Conservation (phyloP, 2,329 filamentous ascomycete species). For the Aotearoamyces nothofagi region DNA sequence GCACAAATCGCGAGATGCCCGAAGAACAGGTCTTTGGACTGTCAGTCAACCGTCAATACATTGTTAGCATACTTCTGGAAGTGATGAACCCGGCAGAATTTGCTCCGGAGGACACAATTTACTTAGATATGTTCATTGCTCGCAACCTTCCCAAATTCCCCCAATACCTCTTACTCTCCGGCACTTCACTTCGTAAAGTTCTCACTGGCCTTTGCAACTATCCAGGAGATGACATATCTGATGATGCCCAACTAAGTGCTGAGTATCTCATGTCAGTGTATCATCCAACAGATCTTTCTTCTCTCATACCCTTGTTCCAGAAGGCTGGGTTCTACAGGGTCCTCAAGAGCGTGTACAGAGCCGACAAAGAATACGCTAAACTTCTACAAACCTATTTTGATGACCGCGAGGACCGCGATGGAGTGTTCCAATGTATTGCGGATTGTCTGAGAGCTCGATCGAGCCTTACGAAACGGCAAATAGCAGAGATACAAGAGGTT, state of each 20-base stretch:
- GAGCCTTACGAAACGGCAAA: slow-evolving; percentile 52
- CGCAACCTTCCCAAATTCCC: slow-evolving; percentile 93
- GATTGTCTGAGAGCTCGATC: slow-evolving; percentile 56
- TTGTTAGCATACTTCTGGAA: slow-evolving; percentile 79
- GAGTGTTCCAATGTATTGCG: slow-evolving; percentile 65
- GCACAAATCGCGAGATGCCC: slow-evolving; percentile 30
- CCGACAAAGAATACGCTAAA: slow-evolving; percentile 64
- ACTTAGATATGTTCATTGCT: slow-evolving; percentile 96
- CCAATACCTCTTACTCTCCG: slow-evolving; percentile 83
- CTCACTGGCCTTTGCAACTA: slow-evolving; percentile 74
- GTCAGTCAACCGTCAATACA: slow-evolving; percentile 80
- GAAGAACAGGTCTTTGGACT: slow-evolving; percentile 53
- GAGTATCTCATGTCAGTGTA: slow-evolving; percentile 93
- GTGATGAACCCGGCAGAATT: slow-evolving; percentile 75
- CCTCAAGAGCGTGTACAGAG: slow-evolving; percentile 73
- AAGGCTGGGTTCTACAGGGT: slow-evolving; percentile 80
- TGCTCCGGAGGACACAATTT: slow-evolving; percentile 69
- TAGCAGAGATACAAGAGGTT: slow-evolving; percentile 51
- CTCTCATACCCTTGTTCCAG: slow-evolving; percentile 63
- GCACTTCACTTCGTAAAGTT: slow-evolving; percentile 69
- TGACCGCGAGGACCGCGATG: slow-evolving; percentile 60
- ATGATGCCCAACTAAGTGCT: slow-evolving; percentile 92
- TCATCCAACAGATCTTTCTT: slow-evolving; percentile 67
- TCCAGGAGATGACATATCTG: slow-evolving; percentile 63
- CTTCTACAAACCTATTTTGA: slow-evolving; percentile 74